These are phyloP conservation scores for Termitomyces sp. DNA, from an alignment of 768 basidiomycete genomes.

Conservation along the genomic window DNA sequence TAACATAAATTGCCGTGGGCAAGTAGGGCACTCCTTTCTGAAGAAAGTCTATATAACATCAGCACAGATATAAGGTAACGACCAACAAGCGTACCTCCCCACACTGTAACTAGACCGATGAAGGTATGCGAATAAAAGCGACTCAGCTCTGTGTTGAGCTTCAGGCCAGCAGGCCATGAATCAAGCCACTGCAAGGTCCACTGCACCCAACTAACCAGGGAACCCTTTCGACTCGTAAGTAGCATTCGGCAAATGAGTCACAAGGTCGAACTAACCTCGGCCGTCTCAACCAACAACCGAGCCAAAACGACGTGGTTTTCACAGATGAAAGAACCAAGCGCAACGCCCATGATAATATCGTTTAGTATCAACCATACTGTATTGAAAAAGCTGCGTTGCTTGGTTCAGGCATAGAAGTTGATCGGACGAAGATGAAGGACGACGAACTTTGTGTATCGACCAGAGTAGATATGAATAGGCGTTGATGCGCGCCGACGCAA, in stretches of 20 bases:
- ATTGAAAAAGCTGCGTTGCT: slow-evolving; percentile 74
- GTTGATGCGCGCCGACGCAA: slow-evolving; percentile 35
- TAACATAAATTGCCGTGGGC: slow-evolving; percentile 27
- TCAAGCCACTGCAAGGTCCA: slow-evolving; percentile 78
- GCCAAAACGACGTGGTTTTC: slow-evolving; percentile 61
- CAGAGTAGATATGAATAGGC: slow-evolving; percentile 43
- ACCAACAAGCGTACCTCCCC: slow-evolving; percentile 65
- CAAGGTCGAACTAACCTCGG: slow-evolving; percentile 36
- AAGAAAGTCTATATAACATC: slow-evolving; percentile 22
- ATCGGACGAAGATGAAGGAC: slow-evolving; percentile 14
- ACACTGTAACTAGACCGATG: slow-evolving; percentile 59
- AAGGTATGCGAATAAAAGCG: slow-evolving; percentile 77
- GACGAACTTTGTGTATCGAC: slow-evolving; percentile 66
- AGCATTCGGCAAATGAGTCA: not conserved
- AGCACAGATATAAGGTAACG: no score
- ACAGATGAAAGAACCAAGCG: slow-evolving; percentile 66
- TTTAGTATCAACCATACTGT: slow-evolving; percentile 89
- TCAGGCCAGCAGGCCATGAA: slow-evolving; percentile 94
- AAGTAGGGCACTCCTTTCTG: slow-evolving; percentile 26
- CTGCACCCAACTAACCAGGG: slow-evolving; percentile 48
- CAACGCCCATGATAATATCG: slow-evolving; percentile 82
- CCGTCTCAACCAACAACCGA: slow-evolving; percentile 27
- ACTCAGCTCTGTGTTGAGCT: slow-evolving; percentile 94
- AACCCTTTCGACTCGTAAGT: slow-evolving; percentile 23
- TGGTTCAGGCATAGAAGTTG: not conserved